Percentiles rank a stretch among this genome's conserved stretches.
phyloP scores from a whole-genome alignment of 495 filamentous ascomycete genomes.

The Lepraria neglecta region DNA sequence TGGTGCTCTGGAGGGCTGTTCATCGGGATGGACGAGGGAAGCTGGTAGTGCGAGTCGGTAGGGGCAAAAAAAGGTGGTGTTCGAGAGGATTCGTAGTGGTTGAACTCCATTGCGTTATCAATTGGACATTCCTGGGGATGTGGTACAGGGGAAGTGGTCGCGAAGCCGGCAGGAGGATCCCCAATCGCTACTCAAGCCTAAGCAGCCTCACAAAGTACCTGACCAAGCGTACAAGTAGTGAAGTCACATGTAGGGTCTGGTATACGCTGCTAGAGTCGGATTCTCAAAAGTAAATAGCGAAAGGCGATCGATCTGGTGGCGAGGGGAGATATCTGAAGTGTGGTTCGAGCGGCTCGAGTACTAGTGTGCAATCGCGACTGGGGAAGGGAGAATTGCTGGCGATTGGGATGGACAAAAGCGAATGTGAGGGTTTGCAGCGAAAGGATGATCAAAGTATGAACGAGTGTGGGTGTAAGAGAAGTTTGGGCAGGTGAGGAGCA shows the following conservation, averaged over 20 bases:
- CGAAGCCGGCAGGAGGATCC: background rate
- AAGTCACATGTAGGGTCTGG: background rate
- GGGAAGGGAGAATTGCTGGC: background rate
- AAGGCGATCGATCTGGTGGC: constrained; percentile 2
- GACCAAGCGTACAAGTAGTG: constrained; percentile 1
- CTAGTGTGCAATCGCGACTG: constrained; percentile 7
- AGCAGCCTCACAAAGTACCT: background rate
- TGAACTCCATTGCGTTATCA: constrained; percentile 17
- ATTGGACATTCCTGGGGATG: constrained; percentile 13
- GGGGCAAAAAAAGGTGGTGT: constrained; percentile 10
- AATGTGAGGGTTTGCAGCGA: background rate
- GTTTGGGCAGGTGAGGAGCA: background rate
- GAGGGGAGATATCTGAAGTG: constrained; percentile 3
- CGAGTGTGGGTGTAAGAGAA: constrained; percentile 11
- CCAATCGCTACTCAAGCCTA: background rate
- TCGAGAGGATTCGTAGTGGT: constrained; percentile 13
- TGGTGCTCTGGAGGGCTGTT: constrained; percentile 9
- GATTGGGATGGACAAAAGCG: constrained; percentile 5
- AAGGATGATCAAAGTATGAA: background rate
- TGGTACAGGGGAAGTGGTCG: background rate
- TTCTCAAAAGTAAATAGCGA: background rate
- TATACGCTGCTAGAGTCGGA: constrained; percentile 3
- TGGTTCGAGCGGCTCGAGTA: constrained; percentile 14
- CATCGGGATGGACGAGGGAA: background rate
- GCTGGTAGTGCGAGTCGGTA: constrained; percentile 30